These are phyloP conservation scores for Hortaea werneckii DNA, from an alignment of 2,329 filamentous ascomycete genomes.

Conservation along the genomic window DNA sequence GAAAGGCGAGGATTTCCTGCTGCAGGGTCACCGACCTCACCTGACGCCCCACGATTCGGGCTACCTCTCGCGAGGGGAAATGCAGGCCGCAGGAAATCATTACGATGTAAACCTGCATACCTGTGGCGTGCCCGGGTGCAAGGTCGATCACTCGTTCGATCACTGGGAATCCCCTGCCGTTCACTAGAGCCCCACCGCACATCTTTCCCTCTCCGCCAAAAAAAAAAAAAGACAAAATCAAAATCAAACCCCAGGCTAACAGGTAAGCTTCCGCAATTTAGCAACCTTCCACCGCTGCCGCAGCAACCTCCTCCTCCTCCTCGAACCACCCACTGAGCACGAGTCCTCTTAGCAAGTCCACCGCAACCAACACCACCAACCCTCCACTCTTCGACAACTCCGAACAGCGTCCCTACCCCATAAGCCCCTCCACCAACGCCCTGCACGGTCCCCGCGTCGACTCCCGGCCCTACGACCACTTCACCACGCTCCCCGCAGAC, in stretches of 20 bases:
- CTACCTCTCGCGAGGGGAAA: constrained; percentile 6
- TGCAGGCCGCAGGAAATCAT: constrained; percentile 5
- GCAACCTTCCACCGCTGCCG: no score
- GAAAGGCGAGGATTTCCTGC: no score
- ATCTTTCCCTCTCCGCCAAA: neutral
- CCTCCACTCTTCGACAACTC: constrained; percentile 12
- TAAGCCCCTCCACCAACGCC: constrained; percentile 6
- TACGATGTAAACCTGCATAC: constrained; percentile 8
- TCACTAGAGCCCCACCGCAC: neutral
- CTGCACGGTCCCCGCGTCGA: neutral
- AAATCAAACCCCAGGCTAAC: no score
- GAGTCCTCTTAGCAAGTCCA: constrained; percentile 1
- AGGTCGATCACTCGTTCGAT: constrained; percentile 20
- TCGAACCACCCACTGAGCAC: constrained; percentile 10
- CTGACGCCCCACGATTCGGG: constrained; percentile 10
- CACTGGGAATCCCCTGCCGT: constrained; percentile 23
- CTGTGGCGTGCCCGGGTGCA: constrained; percentile 5
- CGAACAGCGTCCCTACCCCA: constrained; percentile 14
- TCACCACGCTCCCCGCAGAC: constrained; percentile 8
- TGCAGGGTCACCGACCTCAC: neutral
- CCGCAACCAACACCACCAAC: neutral
- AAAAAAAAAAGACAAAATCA: no score
- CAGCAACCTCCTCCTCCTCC: neutral
- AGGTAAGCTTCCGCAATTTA: no score
- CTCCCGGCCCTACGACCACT: neutral